A percentile compares a stretch with the other conserved stretches of the same genome.
These are phyloP conservation scores for Spiromastix sp. DNA, from an alignment of 2,329 filamentous ascomycete species.

Conservation along the genomic window DNA sequence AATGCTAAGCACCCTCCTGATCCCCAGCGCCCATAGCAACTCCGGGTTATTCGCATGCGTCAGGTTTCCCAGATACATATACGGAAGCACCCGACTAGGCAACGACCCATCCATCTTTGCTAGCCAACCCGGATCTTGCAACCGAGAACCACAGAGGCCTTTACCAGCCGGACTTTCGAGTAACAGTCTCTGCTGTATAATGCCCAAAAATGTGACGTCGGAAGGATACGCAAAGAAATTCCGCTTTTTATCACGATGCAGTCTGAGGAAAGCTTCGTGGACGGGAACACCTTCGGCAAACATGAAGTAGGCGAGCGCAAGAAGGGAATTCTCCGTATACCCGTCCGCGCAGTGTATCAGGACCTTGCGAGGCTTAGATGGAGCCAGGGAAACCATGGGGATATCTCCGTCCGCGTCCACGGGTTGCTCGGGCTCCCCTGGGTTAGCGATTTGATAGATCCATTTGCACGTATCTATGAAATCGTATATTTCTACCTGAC, in stretches of 20 bases:
- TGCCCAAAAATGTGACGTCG: constrained; percentile 72
- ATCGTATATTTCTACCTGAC: constrained; percentile 69
- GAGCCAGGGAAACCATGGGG: constrained; percentile 34
- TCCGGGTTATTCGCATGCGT: constrained; percentile 90
- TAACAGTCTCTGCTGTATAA: constrained; percentile 65
- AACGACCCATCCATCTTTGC: constrained; percentile 77
- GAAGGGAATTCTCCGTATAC: constrained; percentile 86
- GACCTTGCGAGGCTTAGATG: constrained; percentile 51
- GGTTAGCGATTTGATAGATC: constrained; percentile 76
- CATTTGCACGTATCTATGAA: constrained; percentile 80
- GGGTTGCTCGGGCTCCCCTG: constrained; percentile 28
- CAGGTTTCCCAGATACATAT: constrained; percentile 94
- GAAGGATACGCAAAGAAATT: constrained; percentile 96
- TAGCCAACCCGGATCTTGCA: constrained; percentile 63
- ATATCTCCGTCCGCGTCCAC: constrained; percentile 47
- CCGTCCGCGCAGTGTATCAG: constrained; percentile 91
- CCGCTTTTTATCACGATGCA: constrained; percentile 69
- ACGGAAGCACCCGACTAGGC: constrained; percentile 77
- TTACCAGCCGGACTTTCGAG: constrained; percentile 34
- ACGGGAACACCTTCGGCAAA: constrained; percentile 75
- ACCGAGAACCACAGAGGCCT: too few species aligned
- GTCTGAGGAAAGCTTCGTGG: constrained; percentile 74
- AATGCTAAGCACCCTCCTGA: constrained; percentile 79
- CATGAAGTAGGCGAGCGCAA: constrained; percentile 86
- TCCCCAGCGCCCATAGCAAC: constrained; percentile 67